phyloP scores from a whole-genome alignment of 2,329 filamentous ascomycete genomes.

The Xylaria sp. region DNA sequence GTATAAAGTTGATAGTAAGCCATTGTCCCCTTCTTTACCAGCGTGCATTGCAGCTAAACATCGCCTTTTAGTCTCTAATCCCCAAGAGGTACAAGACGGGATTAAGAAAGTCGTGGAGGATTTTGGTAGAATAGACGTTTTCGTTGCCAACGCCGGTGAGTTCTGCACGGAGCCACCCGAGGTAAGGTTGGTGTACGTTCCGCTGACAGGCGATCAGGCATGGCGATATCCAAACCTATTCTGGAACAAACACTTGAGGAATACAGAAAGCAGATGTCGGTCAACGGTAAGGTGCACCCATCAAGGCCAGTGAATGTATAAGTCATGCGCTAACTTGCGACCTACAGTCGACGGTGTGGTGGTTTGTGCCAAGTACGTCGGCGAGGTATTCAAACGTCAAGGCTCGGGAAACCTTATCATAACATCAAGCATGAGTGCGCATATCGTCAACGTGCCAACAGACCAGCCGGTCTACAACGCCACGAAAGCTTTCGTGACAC shows the following conservation, averaged over 20 bases:
- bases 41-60: constrained; percentile 14
- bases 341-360: constrained; percentile 38
- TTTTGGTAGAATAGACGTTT: constrained; percentile 40
- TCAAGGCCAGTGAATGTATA: neutral
- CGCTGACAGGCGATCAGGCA: constrained; percentile 27
- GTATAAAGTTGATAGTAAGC: constrained; percentile 37
- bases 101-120: constrained; percentile 33
- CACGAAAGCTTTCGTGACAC: constrained; percentile 66
- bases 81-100: constrained; percentile 33
- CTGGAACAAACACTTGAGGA: constrained; percentile 36
- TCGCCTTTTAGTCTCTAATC: constrained; percentile 28
- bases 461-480: constrained; percentile 68
- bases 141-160: constrained; percentile 40
- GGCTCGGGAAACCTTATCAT: constrained; percentile 42
- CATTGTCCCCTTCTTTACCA: neutral
- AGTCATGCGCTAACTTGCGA: constrained; percentile 14
- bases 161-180: neutral
- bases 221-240: constrained; percentile 38
- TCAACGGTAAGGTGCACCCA: constrained; percentile 31
- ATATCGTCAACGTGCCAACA: constrained; percentile 63
- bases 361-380: constrained; percentile 38
- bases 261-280: constrained; percentile 37
- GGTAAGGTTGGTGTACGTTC: neutral
- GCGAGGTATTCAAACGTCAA: constrained; percentile 39
- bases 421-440: constrained; percentile 55